Base-by-base conservation (phyloP, 768 basidiomycete genomes). In the Glaciozyma antarctica region DNA sequence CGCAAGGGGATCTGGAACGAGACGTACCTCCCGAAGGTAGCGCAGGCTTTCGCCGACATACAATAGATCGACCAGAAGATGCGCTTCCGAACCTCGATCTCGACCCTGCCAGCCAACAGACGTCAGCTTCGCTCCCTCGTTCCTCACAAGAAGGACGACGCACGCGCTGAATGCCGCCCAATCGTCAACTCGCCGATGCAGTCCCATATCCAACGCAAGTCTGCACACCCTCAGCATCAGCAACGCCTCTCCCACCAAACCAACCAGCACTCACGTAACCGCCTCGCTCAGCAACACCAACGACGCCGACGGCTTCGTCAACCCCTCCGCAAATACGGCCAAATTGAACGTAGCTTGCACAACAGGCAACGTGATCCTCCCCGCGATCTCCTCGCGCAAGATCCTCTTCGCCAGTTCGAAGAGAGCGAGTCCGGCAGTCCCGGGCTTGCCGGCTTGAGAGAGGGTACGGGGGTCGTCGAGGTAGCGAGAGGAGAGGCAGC, bases 21-120 rank as follows among this genome's bases (percentile, higher is more conserved):
- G 5, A 41, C 38, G 38, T 15, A 41, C 38, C 38, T 5, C 1
- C 49, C 49, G 24, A 51, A 51, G 5, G 49, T 51, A 13, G n/a
- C 22, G 49, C 49, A 51, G 10, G 49, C 49, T 24, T 51, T 51
- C n/a, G 26, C 49, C 2, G 49, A 51, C 49, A 51, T 51, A 24
- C 49, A 51, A 24, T 51, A 51, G 49, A 51, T 51, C n/a, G 49
- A n/a, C 49, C 49, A 51, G 49, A 51, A 51, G 22, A 51, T 10
- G n/a, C 49, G 49, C n/a, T 51, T 51, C 7, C 49, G 49, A 24
- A 51, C 49, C 13, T 51, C 49, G 49, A 51, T n/a, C 24, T 51
- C 49, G 49, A 51, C 26, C 49, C 49, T 51, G 49, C 21, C 21
- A 2, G 26, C 8, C 1, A 10, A 24, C 10, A 5, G 13, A 12